A percentile compares a stretch with the other conserved stretches of the same genome.
Evolutionary conservation across 164 flowering plant species (phyloP).

Genomic region (Piper betle): DNA sequence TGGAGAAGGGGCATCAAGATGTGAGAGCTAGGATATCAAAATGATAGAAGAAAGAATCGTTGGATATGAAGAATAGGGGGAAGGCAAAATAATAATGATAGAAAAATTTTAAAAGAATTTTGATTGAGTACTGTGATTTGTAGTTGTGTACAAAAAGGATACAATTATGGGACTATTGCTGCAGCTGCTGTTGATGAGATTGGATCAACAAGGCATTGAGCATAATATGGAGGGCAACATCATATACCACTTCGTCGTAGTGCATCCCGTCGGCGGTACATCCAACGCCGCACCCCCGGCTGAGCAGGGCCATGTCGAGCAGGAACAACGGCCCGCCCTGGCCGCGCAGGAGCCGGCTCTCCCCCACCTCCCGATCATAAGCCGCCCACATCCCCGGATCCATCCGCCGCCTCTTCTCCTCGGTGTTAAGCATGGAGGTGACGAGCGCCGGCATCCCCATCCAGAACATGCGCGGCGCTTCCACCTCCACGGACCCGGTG

Average conservation of each 20-base stretch:
- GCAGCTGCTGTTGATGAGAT: slow-evolving; percentile 75
- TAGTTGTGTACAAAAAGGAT: too few species aligned
- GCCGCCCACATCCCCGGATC: slow-evolving; percentile 24
- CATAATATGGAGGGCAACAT: slow-evolving; percentile 71
- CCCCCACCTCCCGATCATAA: slow-evolving; percentile 23
- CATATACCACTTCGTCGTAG: slow-evolving; percentile 62
- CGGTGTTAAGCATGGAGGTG: slow-evolving; percentile 65
- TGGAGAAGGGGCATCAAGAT: too few species aligned
- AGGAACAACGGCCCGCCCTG: slow-evolving; percentile 61
- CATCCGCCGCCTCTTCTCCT: slow-evolving; percentile 49
- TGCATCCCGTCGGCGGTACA: slow-evolving; percentile 98
- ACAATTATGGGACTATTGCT: too few species aligned
- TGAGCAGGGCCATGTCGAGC: slow-evolving; percentile 50
- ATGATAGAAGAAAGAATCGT: too few species aligned
- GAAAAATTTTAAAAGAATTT: too few species aligned
- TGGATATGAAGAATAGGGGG: too few species aligned
- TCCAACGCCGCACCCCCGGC: slow-evolving; percentile 49
- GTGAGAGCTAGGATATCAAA: too few species aligned
- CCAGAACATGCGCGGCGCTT: slow-evolving; percentile 79
- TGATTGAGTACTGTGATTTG: too few species aligned
- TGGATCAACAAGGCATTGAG: slow-evolving; percentile 79
- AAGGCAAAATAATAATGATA: too few species aligned
- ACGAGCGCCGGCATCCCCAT: slow-evolving; percentile 69
- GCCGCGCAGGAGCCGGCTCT: slow-evolving; percentile 52
- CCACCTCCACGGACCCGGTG: slow-evolving; percentile 28